Percentiles rank a stretch among this genome's conserved stretches.
Evolutionary conservation across 2,329 filamentous ascomycete genomes (phyloP).

Genomic region (Penicillium sp.): DNA sequence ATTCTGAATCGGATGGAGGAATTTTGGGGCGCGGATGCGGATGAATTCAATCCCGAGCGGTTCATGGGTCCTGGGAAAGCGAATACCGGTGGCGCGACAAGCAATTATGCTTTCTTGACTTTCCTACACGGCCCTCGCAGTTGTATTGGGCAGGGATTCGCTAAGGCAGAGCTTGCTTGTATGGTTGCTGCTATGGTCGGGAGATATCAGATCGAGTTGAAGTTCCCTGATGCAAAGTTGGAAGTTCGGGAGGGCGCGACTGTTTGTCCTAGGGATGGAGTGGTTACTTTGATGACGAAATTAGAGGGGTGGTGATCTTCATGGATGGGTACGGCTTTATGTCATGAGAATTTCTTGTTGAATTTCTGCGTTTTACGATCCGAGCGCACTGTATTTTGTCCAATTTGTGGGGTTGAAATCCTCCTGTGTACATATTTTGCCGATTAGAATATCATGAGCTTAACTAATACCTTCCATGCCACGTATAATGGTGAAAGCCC

Average conservation of each 20-base stretch:
- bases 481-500: too few species aligned
- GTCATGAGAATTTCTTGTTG: not conserved
- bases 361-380: not conserved
- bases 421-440: not conserved
- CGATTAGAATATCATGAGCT: too few species aligned
- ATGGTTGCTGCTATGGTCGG: conserved; percentile 77
- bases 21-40: conserved; percentile 77
- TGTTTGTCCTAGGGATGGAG: conserved; percentile 69
- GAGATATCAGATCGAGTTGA: conserved; percentile 67
- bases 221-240: conserved; percentile 63
- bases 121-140: conserved; percentile 84
- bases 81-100: conserved; percentile 70
- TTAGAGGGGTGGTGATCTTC: conserved; percentile 32
- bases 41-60: conserved; percentile 75
- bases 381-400: too few species aligned
- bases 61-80: conserved; percentile 60
- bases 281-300: conserved; percentile 66
- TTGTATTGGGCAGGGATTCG: conserved; percentile 82
- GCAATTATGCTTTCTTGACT: conserved; percentile 76
- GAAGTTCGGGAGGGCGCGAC: conserved; percentile 72
- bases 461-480: too few species aligned
- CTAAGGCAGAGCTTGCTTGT: conserved; percentile 81
- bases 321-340: too few species aligned
- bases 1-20: conserved; percentile 69
- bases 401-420: not conserved